phyloP scores from a whole-genome alignment of 768 basidiomycete genomes.

The Lentinula detonsa region DNA sequence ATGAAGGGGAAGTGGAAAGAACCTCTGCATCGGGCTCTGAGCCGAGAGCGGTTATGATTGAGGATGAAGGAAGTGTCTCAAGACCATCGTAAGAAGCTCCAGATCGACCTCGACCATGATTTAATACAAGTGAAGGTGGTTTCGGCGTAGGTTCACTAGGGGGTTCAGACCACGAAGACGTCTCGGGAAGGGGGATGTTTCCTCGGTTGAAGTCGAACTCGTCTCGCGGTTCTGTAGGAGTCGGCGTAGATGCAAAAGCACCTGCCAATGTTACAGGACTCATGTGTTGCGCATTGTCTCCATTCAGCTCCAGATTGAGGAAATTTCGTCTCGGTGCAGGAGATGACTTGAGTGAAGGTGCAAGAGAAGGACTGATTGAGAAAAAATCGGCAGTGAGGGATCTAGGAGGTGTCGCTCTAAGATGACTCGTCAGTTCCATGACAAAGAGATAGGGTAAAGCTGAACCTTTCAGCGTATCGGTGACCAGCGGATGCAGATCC shows the following conservation, averaged over 20 bases:
- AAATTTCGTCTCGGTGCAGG: constrained; percentile 11
- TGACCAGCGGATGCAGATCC: not conserved
- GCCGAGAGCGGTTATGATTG: not conserved
- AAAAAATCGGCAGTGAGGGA: constrained; percentile 7
- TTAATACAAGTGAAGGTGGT: constrained; percentile 10
- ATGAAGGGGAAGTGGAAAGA: constrained; percentile 8
- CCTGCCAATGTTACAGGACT: constrained; percentile 7
- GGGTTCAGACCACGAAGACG: not conserved
- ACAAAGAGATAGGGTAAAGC: not conserved
- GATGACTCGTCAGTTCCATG: not conserved
- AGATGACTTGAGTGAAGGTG: constrained; percentile 18
- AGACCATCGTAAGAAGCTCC: not conserved
- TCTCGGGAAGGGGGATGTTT: not conserved
- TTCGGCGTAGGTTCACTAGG: constrained; percentile 14
- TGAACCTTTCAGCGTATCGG: not conserved
- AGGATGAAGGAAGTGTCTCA: not conserved
- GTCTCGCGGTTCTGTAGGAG: constrained; percentile 7
- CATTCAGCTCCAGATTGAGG: constrained; percentile 3
- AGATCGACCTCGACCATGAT: not conserved
- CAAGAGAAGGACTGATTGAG: constrained; percentile 10
- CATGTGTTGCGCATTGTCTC: not conserved
- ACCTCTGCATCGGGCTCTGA: constrained; percentile 13
- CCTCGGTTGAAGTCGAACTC: constrained; percentile 4
- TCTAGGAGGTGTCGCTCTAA: constrained; percentile 1
- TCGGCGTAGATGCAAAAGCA: constrained; percentile 13